These are phyloP conservation scores for Xenosphaeropsis pyriputrescens DNA, from an alignment of 2,329 filamentous ascomycete species.

Conservation along the genomic window DNA sequence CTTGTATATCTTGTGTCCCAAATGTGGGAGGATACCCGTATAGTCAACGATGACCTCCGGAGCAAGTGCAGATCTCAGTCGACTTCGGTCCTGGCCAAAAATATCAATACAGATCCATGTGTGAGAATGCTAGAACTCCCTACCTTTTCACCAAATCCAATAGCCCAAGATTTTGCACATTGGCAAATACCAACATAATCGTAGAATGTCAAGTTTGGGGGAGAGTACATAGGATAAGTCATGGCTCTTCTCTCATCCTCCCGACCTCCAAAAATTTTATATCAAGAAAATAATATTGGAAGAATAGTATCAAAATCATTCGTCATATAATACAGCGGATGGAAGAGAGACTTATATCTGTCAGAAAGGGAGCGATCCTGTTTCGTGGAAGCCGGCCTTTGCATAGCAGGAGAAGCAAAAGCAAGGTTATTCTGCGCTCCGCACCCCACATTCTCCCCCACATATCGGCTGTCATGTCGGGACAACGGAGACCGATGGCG, in stretches of 20 bases:
- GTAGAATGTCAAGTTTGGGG: conserved; percentile 10
- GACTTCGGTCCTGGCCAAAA: conserved; percentile 4
- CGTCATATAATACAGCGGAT: too few species aligned
- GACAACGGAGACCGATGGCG: too few species aligned
- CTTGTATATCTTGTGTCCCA: conserved; percentile 5
- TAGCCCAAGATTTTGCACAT: conserved; percentile 10
- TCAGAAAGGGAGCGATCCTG: too few species aligned
- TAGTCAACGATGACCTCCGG: conserved; percentile 9
- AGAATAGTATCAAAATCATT: too few species aligned
- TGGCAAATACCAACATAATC: conserved; percentile 12
- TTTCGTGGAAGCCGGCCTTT: too few species aligned
- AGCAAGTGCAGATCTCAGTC: conserved; percentile 5
- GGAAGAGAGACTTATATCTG: too few species aligned
- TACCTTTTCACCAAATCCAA: conserved; percentile 14
- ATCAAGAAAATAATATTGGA: too few species aligned
- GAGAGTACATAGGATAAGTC: conserved; percentile 12
- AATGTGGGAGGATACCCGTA: conserved; percentile 5
- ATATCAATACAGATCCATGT: not conserved
- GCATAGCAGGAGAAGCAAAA: too few species aligned
- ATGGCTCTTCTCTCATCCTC: conserved; percentile 1
- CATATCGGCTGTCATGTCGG: too few species aligned
- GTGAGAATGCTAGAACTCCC: not conserved
- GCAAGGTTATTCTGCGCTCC: too few species aligned
- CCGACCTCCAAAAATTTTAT: too few species aligned
- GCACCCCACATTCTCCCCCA: too few species aligned